These are phyloP conservation scores for Setomelanomma holmii DNA, from an alignment of 2,329 filamentous ascomycete species.

Conservation along the genomic window DNA sequence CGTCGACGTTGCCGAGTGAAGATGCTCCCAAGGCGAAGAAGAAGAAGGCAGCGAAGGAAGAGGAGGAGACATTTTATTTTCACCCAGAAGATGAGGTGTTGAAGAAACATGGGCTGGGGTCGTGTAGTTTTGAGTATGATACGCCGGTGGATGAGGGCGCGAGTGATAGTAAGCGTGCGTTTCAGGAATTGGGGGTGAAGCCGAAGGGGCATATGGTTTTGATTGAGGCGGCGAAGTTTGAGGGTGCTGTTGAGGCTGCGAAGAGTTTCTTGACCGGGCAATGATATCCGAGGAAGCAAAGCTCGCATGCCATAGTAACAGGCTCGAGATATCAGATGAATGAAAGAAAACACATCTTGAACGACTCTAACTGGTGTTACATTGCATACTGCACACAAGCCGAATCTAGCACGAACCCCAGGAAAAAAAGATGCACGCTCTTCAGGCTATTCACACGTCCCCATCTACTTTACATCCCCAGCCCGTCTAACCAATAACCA, in stretches of 20 bases:
- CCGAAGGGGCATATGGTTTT: slow-evolving; percentile 84
- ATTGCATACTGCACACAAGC: slow-evolving; percentile 44
- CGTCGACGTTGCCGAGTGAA: slow-evolving; percentile 72
- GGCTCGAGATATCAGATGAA: no score
- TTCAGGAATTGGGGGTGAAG: slow-evolving; percentile 90
- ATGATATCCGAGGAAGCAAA: no score
- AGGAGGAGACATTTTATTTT: slow-evolving; percentile 78
- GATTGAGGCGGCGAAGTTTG: slow-evolving; percentile 81
- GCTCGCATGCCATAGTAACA: no score
- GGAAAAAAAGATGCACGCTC: slow-evolving; percentile 31
- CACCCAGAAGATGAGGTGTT: slow-evolving; percentile 94
- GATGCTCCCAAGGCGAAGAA: slow-evolving; percentile 54
- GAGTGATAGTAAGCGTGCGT: slow-evolving; percentile 91
- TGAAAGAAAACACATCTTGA: not conserved
- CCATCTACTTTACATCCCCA: slow-evolving; percentile 15
- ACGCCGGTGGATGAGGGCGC: slow-evolving; percentile 78
- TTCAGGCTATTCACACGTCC: slow-evolving; percentile 6
- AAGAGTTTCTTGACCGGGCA: slow-evolving; percentile 69
- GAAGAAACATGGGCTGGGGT: slow-evolving; percentile 74
- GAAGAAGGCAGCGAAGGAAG: slow-evolving; percentile 47
- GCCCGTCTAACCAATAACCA: slow-evolving; percentile 83
- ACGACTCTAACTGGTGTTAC: slow-evolving; percentile 47
- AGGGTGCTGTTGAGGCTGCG: slow-evolving; percentile 76
- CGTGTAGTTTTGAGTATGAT: slow-evolving; percentile 77
- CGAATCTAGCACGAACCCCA: slow-evolving; percentile 35